Evolutionary conservation across 768 basidiomycete species (phyloP).

Genomic region (Suillus plorans): DNA sequence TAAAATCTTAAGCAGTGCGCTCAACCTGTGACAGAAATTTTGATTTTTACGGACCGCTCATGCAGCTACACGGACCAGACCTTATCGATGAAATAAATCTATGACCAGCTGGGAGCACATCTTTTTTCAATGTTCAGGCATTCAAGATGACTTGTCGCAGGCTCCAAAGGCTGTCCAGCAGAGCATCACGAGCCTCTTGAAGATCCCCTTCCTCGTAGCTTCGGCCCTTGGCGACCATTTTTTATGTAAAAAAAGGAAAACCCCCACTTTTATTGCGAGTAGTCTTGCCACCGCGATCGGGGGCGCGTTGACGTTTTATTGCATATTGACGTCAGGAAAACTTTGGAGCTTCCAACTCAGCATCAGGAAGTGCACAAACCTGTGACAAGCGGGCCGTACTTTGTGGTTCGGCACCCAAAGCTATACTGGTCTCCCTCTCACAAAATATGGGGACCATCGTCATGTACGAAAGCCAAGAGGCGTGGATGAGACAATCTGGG

Average conservation of each 20-base stretch:
- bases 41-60: no score
- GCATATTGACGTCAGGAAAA: conserved; percentile 23
- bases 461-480: not conserved
- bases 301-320: conserved; percentile 22
- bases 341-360: conserved; percentile 29
- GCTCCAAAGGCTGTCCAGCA: not conserved
- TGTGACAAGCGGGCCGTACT: conserved; percentile 28
- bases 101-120: not conserved
- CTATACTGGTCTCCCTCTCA: conserved; percentile 20
- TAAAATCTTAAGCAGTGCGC: no score
- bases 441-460: conserved; percentile 7
- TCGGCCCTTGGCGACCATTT: conserved; percentile 4
- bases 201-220: conserved; percentile 18
- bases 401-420: conserved; percentile 27
- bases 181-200: conserved; percentile 18
- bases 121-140: not conserved
- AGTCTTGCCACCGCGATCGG: conserved; percentile 10
- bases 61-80: no score
- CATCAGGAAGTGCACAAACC: conserved; percentile 24
- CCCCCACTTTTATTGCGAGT: conserved; percentile 16
- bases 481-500: conserved; percentile 6
- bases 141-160: not conserved
- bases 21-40: no score
- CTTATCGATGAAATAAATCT: no score
- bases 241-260: no score